These are phyloP conservation scores for Syncephalastrum sp. DNA, from an alignment of 371 early-diverging fungal species.

Conservation along the genomic window DNA sequence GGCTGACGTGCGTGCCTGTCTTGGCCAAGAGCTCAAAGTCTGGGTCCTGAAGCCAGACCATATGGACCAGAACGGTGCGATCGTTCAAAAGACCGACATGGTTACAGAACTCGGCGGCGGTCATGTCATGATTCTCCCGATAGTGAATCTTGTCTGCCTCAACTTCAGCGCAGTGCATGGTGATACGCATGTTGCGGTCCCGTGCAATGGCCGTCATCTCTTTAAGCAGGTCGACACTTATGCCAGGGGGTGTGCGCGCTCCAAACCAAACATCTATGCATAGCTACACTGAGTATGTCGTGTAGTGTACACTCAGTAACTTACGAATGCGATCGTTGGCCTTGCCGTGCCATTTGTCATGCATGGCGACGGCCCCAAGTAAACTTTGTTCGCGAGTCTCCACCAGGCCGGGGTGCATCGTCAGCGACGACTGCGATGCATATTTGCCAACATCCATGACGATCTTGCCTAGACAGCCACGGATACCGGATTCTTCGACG, in stretches of 20 bases:
- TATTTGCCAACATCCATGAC: conserved; percentile 31
- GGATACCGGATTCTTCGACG: conserved; percentile 25
- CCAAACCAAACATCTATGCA: conserved; percentile 28
- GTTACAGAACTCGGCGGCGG: conserved; percentile 21
- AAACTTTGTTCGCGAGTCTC: conserved; percentile 28
- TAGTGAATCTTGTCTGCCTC: conserved; percentile 21
- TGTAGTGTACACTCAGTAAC: background rate
- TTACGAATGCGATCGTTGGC: conserved; percentile 27
- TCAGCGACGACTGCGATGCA: conserved; percentile 17
- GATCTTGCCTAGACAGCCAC: conserved; percentile 22
- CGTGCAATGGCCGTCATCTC: conserved; percentile 23
- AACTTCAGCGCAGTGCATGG: conserved; percentile 30
- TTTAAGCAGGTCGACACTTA: conserved; percentile 25
- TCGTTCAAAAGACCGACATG: conserved; percentile 21
- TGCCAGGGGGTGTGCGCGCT: conserved; percentile 24
- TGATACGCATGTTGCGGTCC: conserved; percentile 24
- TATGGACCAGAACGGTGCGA: conserved; percentile 22
- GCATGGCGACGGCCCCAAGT: conserved; percentile 18
- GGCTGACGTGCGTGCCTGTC: conserved; percentile 22
- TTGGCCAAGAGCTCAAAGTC: conserved; percentile 22
- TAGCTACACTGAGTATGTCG: background rate
- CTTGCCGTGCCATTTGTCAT: conserved; percentile 29
- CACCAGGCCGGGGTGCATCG: conserved; percentile 24
- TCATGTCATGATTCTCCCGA: conserved; percentile 21
- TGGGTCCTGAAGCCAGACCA: conserved; percentile 24